Evolutionary conservation across 2,329 filamentous ascomycete genomes (phyloP).

Genomic region (Pyricularia grisea): DNA sequence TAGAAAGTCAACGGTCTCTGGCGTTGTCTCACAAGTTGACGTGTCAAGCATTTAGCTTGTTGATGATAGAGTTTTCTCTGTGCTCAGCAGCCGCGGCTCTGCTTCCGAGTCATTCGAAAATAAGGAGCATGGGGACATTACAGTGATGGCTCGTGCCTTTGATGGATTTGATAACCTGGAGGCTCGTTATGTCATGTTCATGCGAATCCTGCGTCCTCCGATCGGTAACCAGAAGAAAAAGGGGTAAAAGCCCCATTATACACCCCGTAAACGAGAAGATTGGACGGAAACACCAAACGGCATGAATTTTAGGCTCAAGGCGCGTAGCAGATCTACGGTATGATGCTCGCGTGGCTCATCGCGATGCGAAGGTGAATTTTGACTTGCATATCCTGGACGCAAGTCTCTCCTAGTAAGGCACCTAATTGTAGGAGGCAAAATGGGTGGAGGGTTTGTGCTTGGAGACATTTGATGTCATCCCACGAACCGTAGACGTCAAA

Average conservation of each 20-base stretch:
- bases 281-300: not conserved
- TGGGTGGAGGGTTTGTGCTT: not conserved
- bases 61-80: not conserved
- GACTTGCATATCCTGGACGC: too few species aligned
- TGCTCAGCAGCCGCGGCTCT: not conserved
- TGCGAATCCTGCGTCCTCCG: not conserved
- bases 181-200: not conserved
- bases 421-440: not conserved
- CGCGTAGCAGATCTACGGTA: not conserved
- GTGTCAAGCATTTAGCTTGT: not conserved
- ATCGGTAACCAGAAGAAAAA: not conserved
- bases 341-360: not conserved
- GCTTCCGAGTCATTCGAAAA: not conserved
- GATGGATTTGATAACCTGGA: not conserved
- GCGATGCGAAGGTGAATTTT: not conserved
- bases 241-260: not conserved
- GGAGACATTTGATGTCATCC: not conserved
- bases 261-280: not conserved
- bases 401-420: too few species aligned
- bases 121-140: not conserved
- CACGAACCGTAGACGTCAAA: not conserved
- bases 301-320: not conserved
- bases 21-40: not conserved
- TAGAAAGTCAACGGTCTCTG: not conserved
- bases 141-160: not conserved